A percentile compares a stretch with the other conserved stretches of the same genome.
phyloP scores from a whole-genome alignment of 495 filamentous ascomycete species.

The Lepidopterella palustris region DNA sequence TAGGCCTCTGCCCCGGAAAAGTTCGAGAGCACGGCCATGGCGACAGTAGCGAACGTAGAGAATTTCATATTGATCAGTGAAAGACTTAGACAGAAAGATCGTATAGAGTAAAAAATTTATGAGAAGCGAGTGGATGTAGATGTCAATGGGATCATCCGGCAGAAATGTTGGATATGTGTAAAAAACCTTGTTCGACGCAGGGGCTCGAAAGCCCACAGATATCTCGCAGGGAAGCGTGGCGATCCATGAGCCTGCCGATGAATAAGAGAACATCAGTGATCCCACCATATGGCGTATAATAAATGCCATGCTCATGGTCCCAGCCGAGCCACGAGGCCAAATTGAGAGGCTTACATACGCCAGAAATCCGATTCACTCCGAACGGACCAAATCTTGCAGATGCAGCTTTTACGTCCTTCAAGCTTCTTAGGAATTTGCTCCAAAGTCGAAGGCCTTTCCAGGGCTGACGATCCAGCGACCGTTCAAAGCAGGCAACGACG shows the following conservation, averaged over 20 bases:
- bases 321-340: too few species aligned
- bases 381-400: too few species aligned
- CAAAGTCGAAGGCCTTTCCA: too few species aligned
- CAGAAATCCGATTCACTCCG: too few species aligned
- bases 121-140: not conserved
- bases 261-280: not conserved
- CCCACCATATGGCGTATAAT: not conserved
- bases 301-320: not conserved
- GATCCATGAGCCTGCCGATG: not conserved
- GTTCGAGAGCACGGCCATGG: constrained; percentile 11
- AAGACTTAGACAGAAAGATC: not conserved
- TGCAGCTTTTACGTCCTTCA: too few species aligned
- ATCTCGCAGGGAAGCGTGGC: not conserved
- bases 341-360: too few species aligned
- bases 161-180: not conserved
- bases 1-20: constrained; percentile 22
- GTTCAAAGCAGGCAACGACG: not conserved
- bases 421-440: too few species aligned
- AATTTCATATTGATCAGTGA: constrained; percentile 11
- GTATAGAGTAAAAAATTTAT: not conserved
- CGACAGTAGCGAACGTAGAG: constrained; percentile 10
- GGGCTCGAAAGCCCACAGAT: not conserved
- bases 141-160: not conserved
- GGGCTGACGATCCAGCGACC: not conserved
- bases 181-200: not conserved